A percentile compares a stretch with the other conserved stretches of the same genome.
phyloP scores from a whole-genome alignment of 73 alveolate genomes.

The Strombidium stylifer region DNA sequence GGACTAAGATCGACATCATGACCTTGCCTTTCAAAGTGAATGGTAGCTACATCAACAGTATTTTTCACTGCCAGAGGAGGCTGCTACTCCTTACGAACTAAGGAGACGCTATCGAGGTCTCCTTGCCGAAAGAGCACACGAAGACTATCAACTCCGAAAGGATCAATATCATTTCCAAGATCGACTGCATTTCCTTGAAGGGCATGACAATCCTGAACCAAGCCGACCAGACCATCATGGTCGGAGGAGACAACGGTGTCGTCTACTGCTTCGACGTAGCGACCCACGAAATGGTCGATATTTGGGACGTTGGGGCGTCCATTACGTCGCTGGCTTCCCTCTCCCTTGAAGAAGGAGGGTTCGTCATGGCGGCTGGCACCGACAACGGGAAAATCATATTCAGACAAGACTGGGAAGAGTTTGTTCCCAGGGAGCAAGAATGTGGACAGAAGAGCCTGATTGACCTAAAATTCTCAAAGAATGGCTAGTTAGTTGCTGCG shows the following conservation, averaged over 20 bases:
- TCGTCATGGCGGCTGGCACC: conserved; percentile 84
- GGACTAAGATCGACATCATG: conserved; percentile 66
- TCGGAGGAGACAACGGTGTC: conserved; percentile 81
- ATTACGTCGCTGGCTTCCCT: conserved; percentile 70
- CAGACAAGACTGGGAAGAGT: conserved; percentile 89
- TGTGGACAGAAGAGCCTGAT: conserved; percentile 69
- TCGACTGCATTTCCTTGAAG: conserved; percentile 65
- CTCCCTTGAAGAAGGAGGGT: conserved; percentile 67
- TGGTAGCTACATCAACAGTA: conserved; percentile 63
- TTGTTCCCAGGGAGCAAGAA: conserved; percentile 63
- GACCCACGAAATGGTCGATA: conserved; percentile 82
- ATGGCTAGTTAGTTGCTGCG: conserved; percentile 67
- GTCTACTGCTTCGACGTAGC: conserved; percentile 72
- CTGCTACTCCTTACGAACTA: conserved; percentile 67
- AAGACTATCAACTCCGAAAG: conserved; percentile 58
- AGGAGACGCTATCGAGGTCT: conserved; percentile 84
- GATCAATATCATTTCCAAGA: conserved; percentile 64
- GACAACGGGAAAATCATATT: conserved; percentile 74
- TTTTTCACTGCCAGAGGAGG: conserved; percentile 63
- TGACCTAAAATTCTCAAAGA: conserved; percentile 76
- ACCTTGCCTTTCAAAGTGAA: conserved; percentile 68
- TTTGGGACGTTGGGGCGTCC: conserved; percentile 77
- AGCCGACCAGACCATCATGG: conserved; percentile 55
- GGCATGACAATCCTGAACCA: conserved; percentile 67
- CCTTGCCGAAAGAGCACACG: conserved; percentile 33